A percentile compares a stretch with the other conserved stretches of the same genome.
phyloP scores from a whole-genome alignment of 140 eudicot genomes.

The Stevia rebaudiana region DNA sequence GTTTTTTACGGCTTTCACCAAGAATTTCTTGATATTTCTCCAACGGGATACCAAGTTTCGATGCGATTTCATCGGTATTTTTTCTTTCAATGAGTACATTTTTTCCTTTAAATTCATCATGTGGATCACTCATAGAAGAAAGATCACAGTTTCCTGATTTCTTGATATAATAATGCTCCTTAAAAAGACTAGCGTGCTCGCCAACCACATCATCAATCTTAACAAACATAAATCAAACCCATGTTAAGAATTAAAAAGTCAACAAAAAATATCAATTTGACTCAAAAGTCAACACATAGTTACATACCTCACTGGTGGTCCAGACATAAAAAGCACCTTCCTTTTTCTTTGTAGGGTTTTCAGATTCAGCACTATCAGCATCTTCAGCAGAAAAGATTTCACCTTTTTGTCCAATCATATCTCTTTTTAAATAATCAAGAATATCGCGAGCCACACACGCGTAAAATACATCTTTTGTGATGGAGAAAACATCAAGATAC shows the following conservation, averaged over 20 bases:
- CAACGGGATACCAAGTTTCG: constrained; percentile 45
- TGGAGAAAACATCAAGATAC: constrained; percentile 64
- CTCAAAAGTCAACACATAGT: background rate
- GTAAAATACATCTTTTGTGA: constrained; percentile 60
- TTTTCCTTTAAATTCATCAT: constrained; percentile 69
- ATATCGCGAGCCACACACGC: constrained; percentile 68
- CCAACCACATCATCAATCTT: constrained; percentile 69
- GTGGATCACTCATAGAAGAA: constrained; percentile 85
- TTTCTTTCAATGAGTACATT: constrained; percentile 81
- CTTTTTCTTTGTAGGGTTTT: constrained; percentile 58
- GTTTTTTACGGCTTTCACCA: constrained; percentile 55
- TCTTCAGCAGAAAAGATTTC: constrained; percentile 93
- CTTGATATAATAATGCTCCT: constrained; percentile 82
- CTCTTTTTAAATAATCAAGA: constrained; percentile 85
- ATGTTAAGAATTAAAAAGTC: constrained; percentile 15
- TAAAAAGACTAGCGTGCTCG: constrained; percentile 51
- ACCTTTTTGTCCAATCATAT: constrained; percentile 76
- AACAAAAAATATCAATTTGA: background rate
- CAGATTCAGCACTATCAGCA: constrained; percentile 84
- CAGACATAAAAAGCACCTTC: constrained; percentile 95
- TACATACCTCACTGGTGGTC: constrained; percentile 58
- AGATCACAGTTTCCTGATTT: constrained; percentile 88
- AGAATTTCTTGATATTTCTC: constrained; percentile 59
- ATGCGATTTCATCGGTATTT: constrained; percentile 54
- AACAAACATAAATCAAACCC: background rate